These are phyloP conservation scores for Peronospora destructor DNA, from an alignment of 352 stramenopile genomes.

Conservation along the genomic window DNA sequence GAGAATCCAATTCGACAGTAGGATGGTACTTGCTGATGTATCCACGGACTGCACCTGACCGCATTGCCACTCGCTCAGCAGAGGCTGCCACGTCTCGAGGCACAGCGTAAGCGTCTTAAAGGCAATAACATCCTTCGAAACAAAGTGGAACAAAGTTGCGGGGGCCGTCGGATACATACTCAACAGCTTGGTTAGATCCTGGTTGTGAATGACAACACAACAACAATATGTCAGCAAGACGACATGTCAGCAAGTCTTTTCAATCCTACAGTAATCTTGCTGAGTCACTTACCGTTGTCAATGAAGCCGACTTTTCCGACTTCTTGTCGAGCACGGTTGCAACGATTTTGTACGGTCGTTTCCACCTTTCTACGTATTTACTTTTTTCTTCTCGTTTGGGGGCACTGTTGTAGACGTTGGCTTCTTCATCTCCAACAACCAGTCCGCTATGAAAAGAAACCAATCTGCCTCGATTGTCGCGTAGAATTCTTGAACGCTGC, in stretches of 20 bases:
- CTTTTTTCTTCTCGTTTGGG: conserved; percentile 24
- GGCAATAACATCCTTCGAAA: conserved; percentile 46
- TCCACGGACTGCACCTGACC: conserved; percentile 30
- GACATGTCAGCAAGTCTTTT: conserved; percentile 2
- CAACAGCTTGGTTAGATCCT: conserved; percentile 31
- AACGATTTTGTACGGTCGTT: conserved; percentile 73
- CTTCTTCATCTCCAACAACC: background rate
- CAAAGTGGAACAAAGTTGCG: conserved; percentile 14
- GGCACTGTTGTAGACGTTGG: background rate
- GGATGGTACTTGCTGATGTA: conserved; percentile 7
- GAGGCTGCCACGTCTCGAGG: conserved; percentile 69
- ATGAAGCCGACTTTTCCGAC: background rate
- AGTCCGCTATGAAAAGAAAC: background rate
- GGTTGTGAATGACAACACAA: conserved; percentile 2
- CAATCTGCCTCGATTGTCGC: background rate
- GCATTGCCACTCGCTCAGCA: conserved; percentile 62
- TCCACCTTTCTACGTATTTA: conserved; percentile 59
- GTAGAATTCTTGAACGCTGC: background rate
- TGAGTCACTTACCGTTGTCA: conserved; percentile 12
- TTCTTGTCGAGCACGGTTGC: conserved; percentile 45
- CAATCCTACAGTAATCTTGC: background rate
- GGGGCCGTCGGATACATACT: conserved; percentile 22
- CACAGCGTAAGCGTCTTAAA: conserved; percentile 75
- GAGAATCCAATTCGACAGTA: conserved; percentile 22
- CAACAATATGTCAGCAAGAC: no score